A percentile compares a stretch with the other conserved stretches of the same genome.
Conservation (phyloP, 192 early-diverging fungal genomes). For the Umbelopsis vinacea region DNA sequence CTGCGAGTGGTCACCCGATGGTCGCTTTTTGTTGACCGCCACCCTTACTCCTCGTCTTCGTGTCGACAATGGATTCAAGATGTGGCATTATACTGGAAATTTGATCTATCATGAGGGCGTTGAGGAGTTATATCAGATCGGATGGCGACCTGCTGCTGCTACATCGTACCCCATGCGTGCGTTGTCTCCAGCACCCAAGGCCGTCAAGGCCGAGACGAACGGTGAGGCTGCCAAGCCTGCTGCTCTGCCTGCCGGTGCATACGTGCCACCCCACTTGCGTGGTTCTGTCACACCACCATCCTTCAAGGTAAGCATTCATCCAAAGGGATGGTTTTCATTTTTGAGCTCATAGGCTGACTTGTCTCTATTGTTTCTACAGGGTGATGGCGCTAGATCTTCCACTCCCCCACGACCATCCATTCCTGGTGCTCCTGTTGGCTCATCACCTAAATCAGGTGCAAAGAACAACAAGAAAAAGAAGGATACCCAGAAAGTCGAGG, state of each 20-base stretch:
- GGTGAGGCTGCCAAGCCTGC: conserved; percentile 52
- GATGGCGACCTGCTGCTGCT: conserved; percentile 68
- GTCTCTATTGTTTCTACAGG: not conserved
- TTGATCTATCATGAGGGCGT: conserved; percentile 76
- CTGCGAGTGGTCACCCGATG: conserved; percentile 93
- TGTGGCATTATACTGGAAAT: conserved; percentile 95
- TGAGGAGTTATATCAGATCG: conserved; percentile 88
- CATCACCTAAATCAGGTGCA: not conserved
- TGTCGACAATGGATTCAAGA: conserved; percentile 96
- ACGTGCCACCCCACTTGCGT: conserved; percentile 73
- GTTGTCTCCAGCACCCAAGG: conserved; percentile 70
- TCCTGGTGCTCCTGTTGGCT: conserved; percentile 15
- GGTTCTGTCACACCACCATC: conserved; percentile 49
- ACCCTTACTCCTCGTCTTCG: conserved; percentile 92
- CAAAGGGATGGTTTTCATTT: no score
- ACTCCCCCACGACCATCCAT: conserved; percentile 16
- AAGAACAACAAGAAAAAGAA: conserved; percentile 52
- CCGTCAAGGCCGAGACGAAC: conserved; percentile 54
- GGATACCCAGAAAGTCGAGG: conserved; percentile 42
- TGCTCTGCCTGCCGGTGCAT: conserved; percentile 59
- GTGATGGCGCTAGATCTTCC: conserved; percentile 27
- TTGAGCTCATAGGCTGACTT: no score
- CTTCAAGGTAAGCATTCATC: conserved; percentile 30
- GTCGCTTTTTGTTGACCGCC: conserved; percentile 90
- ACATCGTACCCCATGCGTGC: conserved; percentile 80